Conservation (phyloP, 163 green algal genomes). For the Scenedesmus sp. region DNA sequence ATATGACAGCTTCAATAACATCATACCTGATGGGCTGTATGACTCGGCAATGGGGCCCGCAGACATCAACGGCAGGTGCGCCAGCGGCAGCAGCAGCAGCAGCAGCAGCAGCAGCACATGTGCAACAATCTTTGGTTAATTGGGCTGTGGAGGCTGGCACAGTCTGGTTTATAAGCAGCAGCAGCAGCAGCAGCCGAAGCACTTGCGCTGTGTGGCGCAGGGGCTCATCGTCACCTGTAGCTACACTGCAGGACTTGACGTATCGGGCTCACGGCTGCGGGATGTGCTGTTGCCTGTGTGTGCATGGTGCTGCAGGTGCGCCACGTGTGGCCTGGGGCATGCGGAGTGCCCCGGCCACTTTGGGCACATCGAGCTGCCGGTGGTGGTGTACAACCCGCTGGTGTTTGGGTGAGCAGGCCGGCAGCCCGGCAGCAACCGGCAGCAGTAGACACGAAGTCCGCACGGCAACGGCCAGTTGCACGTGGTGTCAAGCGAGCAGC, state of each 20-base stretch:
- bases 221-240: too few species aligned
- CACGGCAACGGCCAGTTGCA: too few species aligned
- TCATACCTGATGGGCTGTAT: conserved; percentile 92
- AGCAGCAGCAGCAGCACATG: background rate
- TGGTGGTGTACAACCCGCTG: conserved; percentile 97
- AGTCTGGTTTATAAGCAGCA: background rate
- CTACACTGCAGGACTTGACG: too few species aligned
- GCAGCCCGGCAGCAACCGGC: background rate
- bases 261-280: too few species aligned
- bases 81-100: background rate
- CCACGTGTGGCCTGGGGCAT: conserved; percentile 85
- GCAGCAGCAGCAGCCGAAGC: conserved; percentile 8
- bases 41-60: conserved; percentile 92
- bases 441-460: too few species aligned
- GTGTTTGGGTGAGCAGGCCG: conserved; percentile 87
- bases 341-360: conserved; percentile 97
- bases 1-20: conserved; percentile 88
- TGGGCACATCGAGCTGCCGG: conserved; percentile 96
- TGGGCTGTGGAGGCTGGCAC: background rate
- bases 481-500: background rate
- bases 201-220: too few species aligned
- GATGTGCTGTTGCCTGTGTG: background rate
- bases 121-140: too few species aligned
- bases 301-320: conserved; percentile 77
- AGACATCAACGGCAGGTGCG: conserved; percentile 63